Evolutionary conservation across 768 basidiomycete genomes (phyloP).

Genomic region (Brasilioporus rufonigricans): DNA sequence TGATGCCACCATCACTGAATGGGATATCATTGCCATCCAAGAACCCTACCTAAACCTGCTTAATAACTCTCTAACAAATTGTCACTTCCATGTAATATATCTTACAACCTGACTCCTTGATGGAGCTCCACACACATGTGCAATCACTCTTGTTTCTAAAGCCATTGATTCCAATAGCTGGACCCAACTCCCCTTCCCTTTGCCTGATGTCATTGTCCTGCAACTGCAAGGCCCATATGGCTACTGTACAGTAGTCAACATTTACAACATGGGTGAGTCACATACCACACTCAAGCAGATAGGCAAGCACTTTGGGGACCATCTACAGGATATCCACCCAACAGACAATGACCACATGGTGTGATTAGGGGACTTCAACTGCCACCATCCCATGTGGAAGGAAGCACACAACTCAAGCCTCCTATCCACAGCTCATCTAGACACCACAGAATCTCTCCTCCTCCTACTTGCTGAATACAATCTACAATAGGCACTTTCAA

Average conservation of each 20-base stretch:
- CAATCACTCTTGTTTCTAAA: not conserved
- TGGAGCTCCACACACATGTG: not conserved
- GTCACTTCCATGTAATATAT: too few relatives aligned
- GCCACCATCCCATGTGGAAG: slow-evolving; percentile 35
- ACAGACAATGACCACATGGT: slow-evolving; percentile 11
- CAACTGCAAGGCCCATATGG: not conserved
- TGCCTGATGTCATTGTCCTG: not conserved
- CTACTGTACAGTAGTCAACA: not conserved
- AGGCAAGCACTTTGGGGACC: too few relatives aligned
- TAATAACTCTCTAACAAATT: too few relatives aligned
- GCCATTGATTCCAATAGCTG: not conserved
- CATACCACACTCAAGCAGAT: too few relatives aligned
- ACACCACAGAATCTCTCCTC: not conserved
- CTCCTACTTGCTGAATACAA: slow-evolving; percentile 2
- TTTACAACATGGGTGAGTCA: not conserved
- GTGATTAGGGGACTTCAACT: too few relatives aligned
- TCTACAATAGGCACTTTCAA: slow-evolving; percentile 36
- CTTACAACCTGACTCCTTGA: too few relatives aligned
- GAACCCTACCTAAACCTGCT: too few relatives aligned
- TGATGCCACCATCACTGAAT: too few relatives aligned
- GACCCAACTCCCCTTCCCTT: not conserved
- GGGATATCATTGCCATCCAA: too few relatives aligned
- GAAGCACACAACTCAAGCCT: slow-evolving; percentile 19
- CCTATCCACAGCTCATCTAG: slow-evolving; percentile 9
- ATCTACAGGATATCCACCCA: not conserved